These are phyloP conservation scores for Yarrowia sp. DNA, from an alignment of 805 yeast genomes.

Conservation along the genomic window DNA sequence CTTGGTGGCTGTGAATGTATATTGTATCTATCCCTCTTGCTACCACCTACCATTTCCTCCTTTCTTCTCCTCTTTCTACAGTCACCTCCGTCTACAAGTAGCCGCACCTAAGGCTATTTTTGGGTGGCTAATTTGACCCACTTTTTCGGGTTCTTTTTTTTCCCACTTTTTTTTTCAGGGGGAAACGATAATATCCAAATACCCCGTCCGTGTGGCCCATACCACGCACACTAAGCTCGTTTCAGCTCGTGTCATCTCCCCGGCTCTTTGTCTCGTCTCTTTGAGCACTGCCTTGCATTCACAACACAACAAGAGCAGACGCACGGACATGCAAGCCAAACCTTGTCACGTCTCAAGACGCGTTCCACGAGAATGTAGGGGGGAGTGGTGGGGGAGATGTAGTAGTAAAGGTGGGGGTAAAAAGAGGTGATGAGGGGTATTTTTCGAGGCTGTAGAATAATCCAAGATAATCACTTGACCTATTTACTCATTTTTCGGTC, in stretches of 20 bases:
- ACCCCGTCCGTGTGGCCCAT: neutral
- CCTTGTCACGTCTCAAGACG: constrained; percentile 31
- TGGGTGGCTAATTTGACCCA: neutral
- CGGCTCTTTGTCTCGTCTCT: neutral
- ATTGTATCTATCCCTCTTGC: too few relatives aligned
- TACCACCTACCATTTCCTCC: neutral
- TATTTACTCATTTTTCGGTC: too few relatives aligned
- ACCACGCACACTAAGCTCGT: constrained; percentile 1
- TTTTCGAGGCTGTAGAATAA: neutral
- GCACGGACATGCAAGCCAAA: neutral
- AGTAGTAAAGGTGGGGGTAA: neutral
- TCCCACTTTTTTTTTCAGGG: neutral
- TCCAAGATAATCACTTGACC: too few relatives aligned
- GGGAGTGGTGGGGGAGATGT: too few relatives aligned
- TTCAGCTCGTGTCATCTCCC: constrained; percentile 17
- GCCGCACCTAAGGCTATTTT: constrained; percentile 6
- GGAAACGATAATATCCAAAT: neutral
- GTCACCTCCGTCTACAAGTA: neutral
- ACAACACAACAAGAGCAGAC: constrained; percentile 11
- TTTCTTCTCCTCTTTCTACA: neutral
- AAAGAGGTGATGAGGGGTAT: too few relatives aligned
- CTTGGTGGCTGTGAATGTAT: too few relatives aligned
- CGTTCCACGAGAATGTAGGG: constrained; percentile 23
- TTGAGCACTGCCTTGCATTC: constrained; percentile 18
- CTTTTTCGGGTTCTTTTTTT: neutral